Base-by-base conservation (phyloP, 2,329 filamentous ascomycete species). In the Colletotrichum higginsianum region DNA sequence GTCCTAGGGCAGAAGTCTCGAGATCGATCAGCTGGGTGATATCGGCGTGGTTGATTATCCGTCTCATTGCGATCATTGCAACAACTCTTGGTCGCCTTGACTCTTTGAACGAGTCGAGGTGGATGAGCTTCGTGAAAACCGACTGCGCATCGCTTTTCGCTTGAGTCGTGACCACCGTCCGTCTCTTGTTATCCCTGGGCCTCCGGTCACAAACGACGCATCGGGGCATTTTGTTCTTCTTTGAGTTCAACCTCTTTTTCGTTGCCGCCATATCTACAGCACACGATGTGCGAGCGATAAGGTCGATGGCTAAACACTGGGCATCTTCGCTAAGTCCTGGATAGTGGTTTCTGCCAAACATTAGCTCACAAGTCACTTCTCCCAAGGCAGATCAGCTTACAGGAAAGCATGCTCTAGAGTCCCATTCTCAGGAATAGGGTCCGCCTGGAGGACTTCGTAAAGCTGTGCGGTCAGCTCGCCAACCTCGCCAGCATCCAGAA, bases 1-100 rank as follows among this genome's bases (percentile, higher is more conserved):
- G 91, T 0, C 94, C 95, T 50, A 94, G 83, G 0, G 83, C 80
- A 11, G 94, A 95, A 1, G 83, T 85, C 70, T 91, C 89, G 2
- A 98, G 83, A 74, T 93, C 89, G 40, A 96, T 82, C 64, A 93
- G 84, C 4, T 86, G 84, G 0, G 84, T 74, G 63, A 90, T 86
- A 18, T 85, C 83, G 4, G 90, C 90, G 80, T 97, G 94, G 58
- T 88, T 86, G 35, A 93, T 86, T 50, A 96, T 83, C 56, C 91
- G 89, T 75, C 91, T 90, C 60, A 98, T 84, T 4, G 90, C 87
- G 70, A 92, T 81, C 90, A 96, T 94, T 12, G 92, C 91, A 71
- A 90, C 85, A 49, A 97, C 86, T 57, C 94, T 88, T 46, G 90
- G 86, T 56, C 86, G 87, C n/a, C 87, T 87, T 23, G 89, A 89